Base-by-base conservation (phyloP, 1,284 basidiomycete genomes). In the Golubevia sp. region DNA sequence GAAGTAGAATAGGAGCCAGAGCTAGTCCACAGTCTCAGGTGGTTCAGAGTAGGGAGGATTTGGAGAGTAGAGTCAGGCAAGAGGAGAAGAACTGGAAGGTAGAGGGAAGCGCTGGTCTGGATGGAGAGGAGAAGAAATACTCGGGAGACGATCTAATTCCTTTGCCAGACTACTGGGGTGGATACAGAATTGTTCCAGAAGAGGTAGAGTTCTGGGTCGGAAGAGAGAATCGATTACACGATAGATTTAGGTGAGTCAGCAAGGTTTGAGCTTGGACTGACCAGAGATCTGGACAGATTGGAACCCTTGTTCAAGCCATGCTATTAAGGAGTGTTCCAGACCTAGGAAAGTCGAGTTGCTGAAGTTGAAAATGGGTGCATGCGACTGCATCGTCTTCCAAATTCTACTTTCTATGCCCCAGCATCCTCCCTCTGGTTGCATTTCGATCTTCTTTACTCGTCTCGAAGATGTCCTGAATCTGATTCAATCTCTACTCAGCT, bases 111-210 rank as follows among this genome's bases (percentile, higher is more conserved):
- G 75, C 77, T 18, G 65, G 69, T 0, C 52, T 73, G 51, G 83
- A 72, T 11, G 85, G 86, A 55, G 81, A 74, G 30, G 68, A 70
- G 52, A 75, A 77, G 26, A 85, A 59, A 23, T 49, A 55, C n/a
- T 56, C 68, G 21, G 49, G 8, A 3, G 56, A 67, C 2, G 48
- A 18, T 49, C 56, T 89, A 57, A 87, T 97, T 7, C 91, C 92
- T 0, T 86, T 91, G 54, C 97, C 96, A 1, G 90, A 92, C 5
- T 92, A 92, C 84, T 99, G 97, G 97, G 96, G 96, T 63, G 96
- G 96, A 2, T 97, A 92, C 90, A 88, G 95, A 72, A 88, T 99
- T 49, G 87, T 97, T 5, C 97, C 97, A 15, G 88, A 88, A 91
- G 95, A 84, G 84, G 90, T 88, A 11, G 80, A 83, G 66, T 83